Conservation (phyloP, 2,329 filamentous ascomycete genomes). For the Phyllosticta paracitricarpa region DNA sequence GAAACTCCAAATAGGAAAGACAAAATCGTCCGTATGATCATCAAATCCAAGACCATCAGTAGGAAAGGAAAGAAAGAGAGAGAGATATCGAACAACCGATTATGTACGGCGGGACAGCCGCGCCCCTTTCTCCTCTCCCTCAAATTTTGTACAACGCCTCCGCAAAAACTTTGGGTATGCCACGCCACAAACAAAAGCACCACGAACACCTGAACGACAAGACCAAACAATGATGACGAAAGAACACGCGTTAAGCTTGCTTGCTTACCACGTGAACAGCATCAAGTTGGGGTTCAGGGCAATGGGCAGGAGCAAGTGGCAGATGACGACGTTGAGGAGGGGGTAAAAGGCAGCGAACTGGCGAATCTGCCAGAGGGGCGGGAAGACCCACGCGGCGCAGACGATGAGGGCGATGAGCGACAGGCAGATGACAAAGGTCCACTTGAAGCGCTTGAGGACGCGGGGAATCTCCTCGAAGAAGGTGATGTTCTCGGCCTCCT, state of each 20-base stretch:
- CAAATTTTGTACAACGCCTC: not conserved
- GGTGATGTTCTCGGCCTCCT: slow-evolving; percentile 47
- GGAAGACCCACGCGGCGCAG: slow-evolving; percentile 36
- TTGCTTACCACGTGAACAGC: slow-evolving; percentile 49
- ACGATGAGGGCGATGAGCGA: slow-evolving; percentile 39
- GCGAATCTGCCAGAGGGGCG: slow-evolving; percentile 46
- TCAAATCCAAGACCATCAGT: too few relatives aligned
- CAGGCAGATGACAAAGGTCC: slow-evolving; percentile 43
- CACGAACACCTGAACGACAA: not conserved
- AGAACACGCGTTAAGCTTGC: not conserved
- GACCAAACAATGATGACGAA: not conserved
- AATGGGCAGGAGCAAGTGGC: slow-evolving; percentile 50
- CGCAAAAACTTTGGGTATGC: not conserved
- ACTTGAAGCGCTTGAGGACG: slow-evolving; percentile 48
- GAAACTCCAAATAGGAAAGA: too few relatives aligned
- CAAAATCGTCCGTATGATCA: too few relatives aligned
- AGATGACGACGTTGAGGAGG: slow-evolving; percentile 40
- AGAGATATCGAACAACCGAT: too few relatives aligned
- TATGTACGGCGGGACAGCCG: too few relatives aligned
- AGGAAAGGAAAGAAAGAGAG: too few relatives aligned
- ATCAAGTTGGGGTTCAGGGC: slow-evolving; percentile 54
- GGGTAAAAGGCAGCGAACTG: slow-evolving; percentile 52
- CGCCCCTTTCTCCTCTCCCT: not conserved
- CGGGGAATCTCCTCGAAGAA: slow-evolving; percentile 48
- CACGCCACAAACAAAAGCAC: not conserved